phyloP scores from a whole-genome alignment of 805 yeast genomes.

The Zygosaccharomyces lentus region DNA sequence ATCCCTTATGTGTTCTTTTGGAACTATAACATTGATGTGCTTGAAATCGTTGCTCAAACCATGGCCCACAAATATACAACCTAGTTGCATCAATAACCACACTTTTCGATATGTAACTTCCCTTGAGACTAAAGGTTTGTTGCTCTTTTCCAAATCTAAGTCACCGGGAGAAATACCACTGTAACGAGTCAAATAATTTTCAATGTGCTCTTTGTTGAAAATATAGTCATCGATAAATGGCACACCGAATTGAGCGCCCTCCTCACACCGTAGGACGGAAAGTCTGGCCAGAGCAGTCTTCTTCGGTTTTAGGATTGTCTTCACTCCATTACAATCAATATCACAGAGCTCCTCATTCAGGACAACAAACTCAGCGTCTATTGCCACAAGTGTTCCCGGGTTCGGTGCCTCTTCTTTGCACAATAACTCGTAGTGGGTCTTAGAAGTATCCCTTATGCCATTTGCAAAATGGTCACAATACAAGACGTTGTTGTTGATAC shows the following conservation, averaged over 20 bases:
- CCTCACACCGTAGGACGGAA: constrained; percentile 73
- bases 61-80: constrained; percentile 93
- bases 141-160: constrained; percentile 62
- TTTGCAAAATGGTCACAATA: constrained; percentile 72
- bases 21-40: constrained; percentile 87
- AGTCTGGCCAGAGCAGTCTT: constrained; percentile 79
- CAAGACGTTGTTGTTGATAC: constrained; percentile 59
- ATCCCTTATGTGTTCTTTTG: constrained; percentile 79
- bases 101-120: constrained; percentile 82
- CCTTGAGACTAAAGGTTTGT: constrained; percentile 66
- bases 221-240: constrained; percentile 94
- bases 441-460: constrained; percentile 54
- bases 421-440: constrained; percentile 63
- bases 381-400: constrained; percentile 76
- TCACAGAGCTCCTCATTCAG: constrained; percentile 76
- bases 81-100: constrained; percentile 85
- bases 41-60: constrained; percentile 89
- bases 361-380: constrained; percentile 95
- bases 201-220: constrained; percentile 62
- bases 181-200: constrained; percentile 81
- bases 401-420: constrained; percentile 66
- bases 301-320: constrained; percentile 68
- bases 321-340: constrained; percentile 66
- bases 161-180: constrained; percentile 96
- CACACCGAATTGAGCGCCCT: constrained; percentile 59